phyloP scores from a whole-genome alignment of 768 basidiomycete species.

The Pulveroboletus sp. region DNA sequence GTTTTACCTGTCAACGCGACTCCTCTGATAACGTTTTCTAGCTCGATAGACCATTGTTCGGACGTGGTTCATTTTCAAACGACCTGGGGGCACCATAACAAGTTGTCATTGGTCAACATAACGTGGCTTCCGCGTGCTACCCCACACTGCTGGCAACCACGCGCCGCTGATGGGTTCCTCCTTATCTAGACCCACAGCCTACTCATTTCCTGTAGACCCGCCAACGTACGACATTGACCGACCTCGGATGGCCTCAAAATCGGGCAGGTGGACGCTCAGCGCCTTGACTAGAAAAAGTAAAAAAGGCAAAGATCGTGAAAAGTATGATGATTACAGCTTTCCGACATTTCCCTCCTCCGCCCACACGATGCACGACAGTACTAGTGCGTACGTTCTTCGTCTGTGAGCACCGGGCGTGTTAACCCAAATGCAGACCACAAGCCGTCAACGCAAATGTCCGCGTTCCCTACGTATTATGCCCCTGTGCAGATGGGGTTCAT shows the following conservation, averaged over 20 bases:
- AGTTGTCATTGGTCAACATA: conserved; percentile 3
- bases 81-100: conserved; percentile 9
- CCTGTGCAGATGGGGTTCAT: conserved; percentile 24
- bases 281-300: conserved; percentile 14
- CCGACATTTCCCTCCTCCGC: conserved; percentile 12
- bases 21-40: not conserved
- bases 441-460: conserved; percentile 15
- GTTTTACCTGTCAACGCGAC: too few species aligned
- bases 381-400: conserved; percentile 18
- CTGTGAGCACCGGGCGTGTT: conserved; percentile 5
- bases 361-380: conserved; percentile 21
- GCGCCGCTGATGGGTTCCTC: conserved; percentile 22
- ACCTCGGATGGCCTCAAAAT: conserved; percentile 1
- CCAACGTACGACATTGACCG: conserved; percentile 3
- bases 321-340: conserved; percentile 15
- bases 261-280: conserved; percentile 17
- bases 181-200: conserved; percentile 15
- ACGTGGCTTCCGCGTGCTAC: conserved; percentile 4
- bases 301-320: conserved; percentile 19
- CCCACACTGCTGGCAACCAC: not conserved
- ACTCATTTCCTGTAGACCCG: conserved; percentile 17
- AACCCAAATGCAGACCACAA: conserved; percentile 23
- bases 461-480: conserved; percentile 28
- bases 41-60: too few species aligned
- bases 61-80: conserved; percentile 1